phyloP scores from a whole-genome alignment of 176 grass and related monocot genomes.

The Puccinellia tenuiflora region DNA sequence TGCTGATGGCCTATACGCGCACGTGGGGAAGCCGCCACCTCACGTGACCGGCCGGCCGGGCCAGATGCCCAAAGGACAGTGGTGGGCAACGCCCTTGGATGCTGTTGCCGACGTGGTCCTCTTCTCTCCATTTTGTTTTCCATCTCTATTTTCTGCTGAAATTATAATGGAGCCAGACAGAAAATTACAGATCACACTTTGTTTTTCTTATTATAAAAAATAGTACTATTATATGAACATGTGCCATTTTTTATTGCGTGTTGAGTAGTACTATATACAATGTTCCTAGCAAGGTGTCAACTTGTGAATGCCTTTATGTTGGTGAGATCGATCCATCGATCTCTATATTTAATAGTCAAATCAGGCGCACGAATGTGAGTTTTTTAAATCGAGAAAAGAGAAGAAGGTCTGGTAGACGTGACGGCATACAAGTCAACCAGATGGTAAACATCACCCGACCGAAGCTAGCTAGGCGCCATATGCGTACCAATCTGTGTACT shows the following conservation, averaged over 20 bases:
- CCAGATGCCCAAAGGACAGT: slow-evolving; percentile 19
- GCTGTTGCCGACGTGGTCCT: slow-evolving; percentile 25
- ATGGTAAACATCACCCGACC: slow-evolving; percentile 24
- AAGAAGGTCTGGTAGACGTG: neutral
- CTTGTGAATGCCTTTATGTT: neutral
- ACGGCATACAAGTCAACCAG: slow-evolving; percentile 13
- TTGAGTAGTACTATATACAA: neutral
- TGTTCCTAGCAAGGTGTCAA: neutral
- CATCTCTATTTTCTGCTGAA: neutral
- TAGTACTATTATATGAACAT: too few species aligned
- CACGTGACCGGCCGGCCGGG: slow-evolving; percentile 23
- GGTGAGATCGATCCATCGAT: neutral
- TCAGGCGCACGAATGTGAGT: neutral
- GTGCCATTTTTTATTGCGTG: too few species aligned
- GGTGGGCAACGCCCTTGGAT: slow-evolving; percentile 41
- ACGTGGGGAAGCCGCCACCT: slow-evolving; percentile 25
- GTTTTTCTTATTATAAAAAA: too few species aligned
- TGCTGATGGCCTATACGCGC: slow-evolving; percentile 26
- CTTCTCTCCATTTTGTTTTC: neutral
- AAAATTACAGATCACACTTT: neutral
- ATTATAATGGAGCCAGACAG: neutral
- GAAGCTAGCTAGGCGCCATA: neutral
- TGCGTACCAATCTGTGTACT: neutral
- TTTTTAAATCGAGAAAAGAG: neutral
- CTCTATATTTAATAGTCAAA: neutral